A percentile compares a stretch with the other conserved stretches of the same genome.
Conservation (phyloP, 768 basidiomycete genomes). For the Peribolospora kevripleyi region DNA sequence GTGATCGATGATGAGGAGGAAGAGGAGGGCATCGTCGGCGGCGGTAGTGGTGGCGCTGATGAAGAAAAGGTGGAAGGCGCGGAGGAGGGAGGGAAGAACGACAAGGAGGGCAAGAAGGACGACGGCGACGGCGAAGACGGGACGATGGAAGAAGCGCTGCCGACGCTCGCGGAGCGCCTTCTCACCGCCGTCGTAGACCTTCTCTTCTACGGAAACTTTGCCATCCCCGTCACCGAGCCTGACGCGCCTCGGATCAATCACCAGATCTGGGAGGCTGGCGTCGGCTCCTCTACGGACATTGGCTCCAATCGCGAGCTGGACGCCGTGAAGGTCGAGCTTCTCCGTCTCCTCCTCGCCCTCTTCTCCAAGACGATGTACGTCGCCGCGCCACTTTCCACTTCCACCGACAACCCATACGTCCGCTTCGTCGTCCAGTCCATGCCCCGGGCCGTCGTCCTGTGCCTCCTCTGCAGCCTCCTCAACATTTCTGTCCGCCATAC, state of each 20-base stretch:
- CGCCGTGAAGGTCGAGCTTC: slow-evolving; percentile 61
- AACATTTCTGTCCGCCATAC: slow-evolving; percentile 39
- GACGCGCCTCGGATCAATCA: slow-evolving; percentile 65
- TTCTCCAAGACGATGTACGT: slow-evolving; percentile 78
- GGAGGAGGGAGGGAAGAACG: not conserved
- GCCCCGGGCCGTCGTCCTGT: slow-evolving; percentile 56
- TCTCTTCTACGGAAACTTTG: slow-evolving; percentile 82
- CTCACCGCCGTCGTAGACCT: slow-evolving; percentile 61
- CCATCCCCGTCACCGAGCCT: slow-evolving; percentile 52
- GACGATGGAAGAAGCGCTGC: slow-evolving; percentile 18
- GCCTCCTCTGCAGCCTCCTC: slow-evolving; percentile 71
- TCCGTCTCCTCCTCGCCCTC: slow-evolving; percentile 64
- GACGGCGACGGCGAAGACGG: not conserved
- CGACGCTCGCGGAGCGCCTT: slow-evolving; percentile 57
- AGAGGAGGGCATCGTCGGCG: slow-evolving; percentile 15
- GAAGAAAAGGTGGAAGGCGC: slow-evolving; percentile 5
- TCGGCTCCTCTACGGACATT: slow-evolving; percentile 61
- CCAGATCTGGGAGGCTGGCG: slow-evolving; percentile 84
- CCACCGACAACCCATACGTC: slow-evolving; percentile 46
- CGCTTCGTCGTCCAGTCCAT: slow-evolving; percentile 52
- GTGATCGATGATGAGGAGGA: slow-evolving; percentile 74
- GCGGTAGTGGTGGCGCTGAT: no score
- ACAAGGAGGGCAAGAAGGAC: slow-evolving; percentile 1
- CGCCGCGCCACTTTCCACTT: slow-evolving; percentile 34
- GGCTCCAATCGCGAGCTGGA: slow-evolving; percentile 40